Conservation (phyloP, 805 yeast genomes). For the Sugiyamaella floridensis region DNA sequence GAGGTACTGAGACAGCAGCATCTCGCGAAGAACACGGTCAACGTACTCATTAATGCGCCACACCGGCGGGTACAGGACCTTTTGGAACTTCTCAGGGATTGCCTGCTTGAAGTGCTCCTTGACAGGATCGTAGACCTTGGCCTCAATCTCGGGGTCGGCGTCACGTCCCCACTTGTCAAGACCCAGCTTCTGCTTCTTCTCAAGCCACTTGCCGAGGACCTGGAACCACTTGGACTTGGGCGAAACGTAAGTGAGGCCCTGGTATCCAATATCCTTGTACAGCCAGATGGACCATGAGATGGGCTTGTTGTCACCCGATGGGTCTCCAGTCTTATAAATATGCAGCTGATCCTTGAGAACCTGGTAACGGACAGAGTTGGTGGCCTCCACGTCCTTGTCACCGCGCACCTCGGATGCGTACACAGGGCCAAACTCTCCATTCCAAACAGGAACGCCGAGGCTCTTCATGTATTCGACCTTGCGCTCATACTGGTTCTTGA, state of each 20-base stretch:
- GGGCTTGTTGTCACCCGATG: slow-evolving; percentile 40
- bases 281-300: slow-evolving; percentile 48
- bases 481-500: slow-evolving; percentile 35
- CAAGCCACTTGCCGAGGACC: slow-evolving; percentile 37
- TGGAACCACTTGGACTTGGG: slow-evolving; percentile 39
- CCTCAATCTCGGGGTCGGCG: slow-evolving; percentile 35
- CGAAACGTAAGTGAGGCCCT: slow-evolving; percentile 42
- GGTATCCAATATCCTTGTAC: slow-evolving; percentile 47
- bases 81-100: slow-evolving; percentile 37
- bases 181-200: slow-evolving; percentile 40
- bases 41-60: slow-evolving; percentile 31
- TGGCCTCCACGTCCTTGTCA: slow-evolving; percentile 33
- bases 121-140: slow-evolving; percentile 32
- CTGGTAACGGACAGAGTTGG: slow-evolving; percentile 36
- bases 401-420: slow-evolving; percentile 38
- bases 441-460: slow-evolving; percentile 44
- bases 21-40: slow-evolving; percentile 37
- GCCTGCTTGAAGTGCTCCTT: slow-evolving; percentile 34
- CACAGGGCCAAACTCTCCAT: slow-evolving; percentile 49
- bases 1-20: slow-evolving; percentile 38
- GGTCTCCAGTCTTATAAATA: slow-evolving; percentile 40
- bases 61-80: slow-evolving; percentile 36
- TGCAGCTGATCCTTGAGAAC: slow-evolving; percentile 42
- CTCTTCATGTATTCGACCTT: slow-evolving; percentile 39
- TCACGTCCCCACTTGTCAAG: slow-evolving; percentile 47